phyloP scores from a whole-genome alignment of 1,139 yeast genomes.

The Saccharomyces hybrid region DNA sequence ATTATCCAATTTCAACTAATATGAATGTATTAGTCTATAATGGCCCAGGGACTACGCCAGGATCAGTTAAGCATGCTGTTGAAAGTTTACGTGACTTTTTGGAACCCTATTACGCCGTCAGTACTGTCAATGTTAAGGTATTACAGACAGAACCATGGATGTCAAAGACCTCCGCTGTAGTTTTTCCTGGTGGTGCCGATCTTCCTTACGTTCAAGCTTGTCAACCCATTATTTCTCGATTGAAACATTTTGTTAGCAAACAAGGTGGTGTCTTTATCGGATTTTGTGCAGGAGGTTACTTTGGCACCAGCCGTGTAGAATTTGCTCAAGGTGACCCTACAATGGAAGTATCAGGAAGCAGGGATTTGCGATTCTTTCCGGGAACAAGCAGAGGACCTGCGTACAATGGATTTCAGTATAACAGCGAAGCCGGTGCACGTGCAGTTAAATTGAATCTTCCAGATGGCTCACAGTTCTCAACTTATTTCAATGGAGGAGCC shows the following conservation, averaged over 20 bases:
- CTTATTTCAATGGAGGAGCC: constrained; percentile 77
- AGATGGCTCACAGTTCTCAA: constrained; percentile 28
- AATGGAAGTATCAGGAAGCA: constrained; percentile 75
- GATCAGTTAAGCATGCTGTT: constrained; percentile 75
- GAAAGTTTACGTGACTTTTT: constrained; percentile 66
- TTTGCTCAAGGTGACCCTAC: constrained; percentile 66
- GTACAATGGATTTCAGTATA: constrained; percentile 70
- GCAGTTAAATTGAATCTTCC: constrained; percentile 46
- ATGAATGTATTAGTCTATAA: constrained; percentile 33
- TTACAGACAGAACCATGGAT: constrained; percentile 84
- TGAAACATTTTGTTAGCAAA: constrained; percentile 53
- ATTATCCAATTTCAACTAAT: background rate
- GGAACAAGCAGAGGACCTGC: constrained; percentile 82
- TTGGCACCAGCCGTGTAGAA: constrained; percentile 66
- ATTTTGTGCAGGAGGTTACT: constrained; percentile 96
- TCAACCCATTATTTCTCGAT: constrained; percentile 57
- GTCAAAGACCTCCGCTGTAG: constrained; percentile 66
- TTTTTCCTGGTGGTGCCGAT: constrained; percentile 96
- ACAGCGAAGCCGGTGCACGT: constrained; percentile 66
- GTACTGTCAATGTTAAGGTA: constrained; percentile 56
- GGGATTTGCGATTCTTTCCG: constrained; percentile 76
- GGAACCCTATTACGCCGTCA: constrained; percentile 87
- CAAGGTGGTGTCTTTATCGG: constrained; percentile 82
- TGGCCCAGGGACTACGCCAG: constrained; percentile 83
- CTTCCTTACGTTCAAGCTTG: constrained; percentile 59